phyloP scores from a whole-genome alignment of 305 asterid genomes.

The Solanum hybrid region DNA sequence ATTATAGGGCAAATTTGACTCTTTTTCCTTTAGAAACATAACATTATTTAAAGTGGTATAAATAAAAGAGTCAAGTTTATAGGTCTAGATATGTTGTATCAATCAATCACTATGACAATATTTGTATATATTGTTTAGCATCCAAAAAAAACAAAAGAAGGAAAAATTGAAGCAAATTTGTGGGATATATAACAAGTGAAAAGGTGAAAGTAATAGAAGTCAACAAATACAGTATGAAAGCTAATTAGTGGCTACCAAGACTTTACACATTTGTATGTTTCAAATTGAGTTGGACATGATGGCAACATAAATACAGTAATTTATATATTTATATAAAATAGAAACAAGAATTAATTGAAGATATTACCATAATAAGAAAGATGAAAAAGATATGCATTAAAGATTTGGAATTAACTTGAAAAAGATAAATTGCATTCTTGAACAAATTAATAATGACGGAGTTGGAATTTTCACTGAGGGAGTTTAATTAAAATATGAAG shows the following conservation, averaged over 20 bases:
- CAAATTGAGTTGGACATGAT: not conserved
- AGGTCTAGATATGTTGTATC: not conserved
- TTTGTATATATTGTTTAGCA: not conserved
- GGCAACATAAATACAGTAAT: not conserved
- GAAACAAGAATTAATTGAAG: not conserved
- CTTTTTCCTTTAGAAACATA: not conserved
- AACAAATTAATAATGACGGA: not conserved
- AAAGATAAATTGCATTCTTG: not conserved
- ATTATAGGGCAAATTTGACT: not conserved
- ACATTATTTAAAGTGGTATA: not conserved
- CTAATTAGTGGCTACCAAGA: not conserved
- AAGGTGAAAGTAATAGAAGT: not conserved
- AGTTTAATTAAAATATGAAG: too few species aligned
- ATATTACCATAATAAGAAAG: not conserved
- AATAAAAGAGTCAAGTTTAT: not conserved
- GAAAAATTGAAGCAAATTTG: not conserved
- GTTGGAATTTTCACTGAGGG: accelerated
- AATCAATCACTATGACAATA: not conserved
- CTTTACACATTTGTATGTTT: not conserved
- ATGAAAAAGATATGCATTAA: not conserved
- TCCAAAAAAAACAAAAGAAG: not conserved
- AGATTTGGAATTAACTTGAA: not conserved
- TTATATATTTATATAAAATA: too few species aligned
- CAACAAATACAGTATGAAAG: not conserved
- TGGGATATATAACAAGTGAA: not conserved